These are phyloP conservation scores for Colletotrichum sojae DNA, from an alignment of 2,329 filamentous ascomycete genomes.

Conservation along the genomic window DNA sequence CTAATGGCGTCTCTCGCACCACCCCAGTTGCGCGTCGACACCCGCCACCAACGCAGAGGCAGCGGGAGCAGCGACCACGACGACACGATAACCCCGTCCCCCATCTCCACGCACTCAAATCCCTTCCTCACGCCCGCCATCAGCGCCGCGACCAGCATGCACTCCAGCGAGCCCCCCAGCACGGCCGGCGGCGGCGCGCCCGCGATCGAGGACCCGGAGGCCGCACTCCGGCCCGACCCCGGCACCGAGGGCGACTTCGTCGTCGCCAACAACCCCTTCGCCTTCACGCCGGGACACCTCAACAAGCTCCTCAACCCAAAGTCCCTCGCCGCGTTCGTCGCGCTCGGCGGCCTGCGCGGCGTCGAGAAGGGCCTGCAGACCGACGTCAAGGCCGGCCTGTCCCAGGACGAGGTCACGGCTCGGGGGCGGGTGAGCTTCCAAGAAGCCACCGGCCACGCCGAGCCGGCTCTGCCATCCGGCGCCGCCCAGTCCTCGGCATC, in stretches of 20 bases:
- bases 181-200: conserved; percentile 7
- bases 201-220: conserved; percentile 50
- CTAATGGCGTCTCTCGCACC: conserved; percentile 41
- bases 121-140: conserved; percentile 46
- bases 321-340: conserved; percentile 77
- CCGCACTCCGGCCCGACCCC: conserved; percentile 77
- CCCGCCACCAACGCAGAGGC: conserved; percentile 27
- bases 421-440: conserved; percentile 78
- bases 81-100: conserved; percentile 39
- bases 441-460: conserved; percentile 64
- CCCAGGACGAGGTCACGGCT: conserved; percentile 75
- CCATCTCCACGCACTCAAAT: conserved; percentile 44
- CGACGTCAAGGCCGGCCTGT: conserved; percentile 74
- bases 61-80: conserved; percentile 25
- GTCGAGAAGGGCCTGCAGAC: conserved; percentile 79
- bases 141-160: conserved; percentile 41
- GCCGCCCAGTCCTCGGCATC: conserved; percentile 22
- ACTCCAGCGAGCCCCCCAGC: conserved; percentile 11
- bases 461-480: conserved; percentile 21
- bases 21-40: conserved; percentile 39
- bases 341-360: conserved; percentile 77
- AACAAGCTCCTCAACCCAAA: conserved; percentile 84
- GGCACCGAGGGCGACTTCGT: conserved; percentile 80
- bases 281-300: conserved; percentile 80
- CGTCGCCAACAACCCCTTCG: conserved; percentile 81